These are phyloP conservation scores for Colletotrichum paranaense DNA, from an alignment of 2,329 filamentous ascomycete species.

Conservation along the genomic window DNA sequence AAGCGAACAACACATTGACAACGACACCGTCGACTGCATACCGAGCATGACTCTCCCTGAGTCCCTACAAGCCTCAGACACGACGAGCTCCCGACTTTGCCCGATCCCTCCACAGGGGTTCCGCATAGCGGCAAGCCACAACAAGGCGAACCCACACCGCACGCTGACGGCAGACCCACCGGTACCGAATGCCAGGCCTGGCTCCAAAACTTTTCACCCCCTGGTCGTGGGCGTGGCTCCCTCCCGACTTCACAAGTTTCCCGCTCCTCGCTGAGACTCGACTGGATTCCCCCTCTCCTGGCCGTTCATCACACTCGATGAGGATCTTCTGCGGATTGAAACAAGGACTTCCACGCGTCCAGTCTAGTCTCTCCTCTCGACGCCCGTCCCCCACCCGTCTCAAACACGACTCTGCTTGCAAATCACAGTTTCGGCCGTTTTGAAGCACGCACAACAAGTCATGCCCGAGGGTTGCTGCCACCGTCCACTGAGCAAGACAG, in stretches of 20 bases:
- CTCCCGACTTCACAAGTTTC: slow-evolving; percentile 20
- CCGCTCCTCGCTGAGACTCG: neutral
- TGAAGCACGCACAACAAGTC: slow-evolving; percentile 21
- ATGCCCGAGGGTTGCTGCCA: slow-evolving; percentile 12
- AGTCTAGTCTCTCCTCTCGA: slow-evolving; percentile 7
- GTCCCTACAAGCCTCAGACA: slow-evolving; percentile 24
- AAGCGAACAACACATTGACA: slow-evolving; percentile 9
- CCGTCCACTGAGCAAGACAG: neutral
- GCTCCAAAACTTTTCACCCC: slow-evolving; percentile 27
- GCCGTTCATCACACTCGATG: slow-evolving; percentile 12
- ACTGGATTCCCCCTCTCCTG: neutral
- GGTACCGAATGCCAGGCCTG: slow-evolving; percentile 32
- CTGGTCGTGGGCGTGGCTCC: slow-evolving; percentile 11
- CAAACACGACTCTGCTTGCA: slow-evolving; percentile 27
- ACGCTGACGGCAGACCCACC: slow-evolving; percentile 26
- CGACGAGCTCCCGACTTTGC: slow-evolving; percentile 30
- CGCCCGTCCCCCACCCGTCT: slow-evolving; percentile 29
- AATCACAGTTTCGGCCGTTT: slow-evolving; percentile 27
- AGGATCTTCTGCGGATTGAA: slow-evolving; percentile 29
- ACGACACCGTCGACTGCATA: slow-evolving; percentile 18
- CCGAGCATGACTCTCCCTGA: slow-evolving; percentile 30
- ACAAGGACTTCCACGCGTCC: slow-evolving; percentile 31
- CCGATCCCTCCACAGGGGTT: slow-evolving; percentile 31
- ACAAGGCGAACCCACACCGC: slow-evolving; percentile 13
- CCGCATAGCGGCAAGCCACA: slow-evolving; percentile 33